phyloP scores from a whole-genome alignment of 2,329 filamentous ascomycete genomes.

The Penicillium sp. region DNA sequence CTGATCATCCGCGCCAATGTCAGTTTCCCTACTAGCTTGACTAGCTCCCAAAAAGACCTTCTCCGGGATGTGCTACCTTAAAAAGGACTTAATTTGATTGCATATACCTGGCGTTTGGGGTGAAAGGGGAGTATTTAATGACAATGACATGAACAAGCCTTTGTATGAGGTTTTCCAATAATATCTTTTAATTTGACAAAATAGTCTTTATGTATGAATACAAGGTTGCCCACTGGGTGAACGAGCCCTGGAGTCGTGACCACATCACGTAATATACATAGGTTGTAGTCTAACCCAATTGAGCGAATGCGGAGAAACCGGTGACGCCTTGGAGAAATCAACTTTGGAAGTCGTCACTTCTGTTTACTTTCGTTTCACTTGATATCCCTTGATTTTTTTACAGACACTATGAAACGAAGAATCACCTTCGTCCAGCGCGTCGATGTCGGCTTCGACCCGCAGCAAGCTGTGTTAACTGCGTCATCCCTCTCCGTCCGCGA shows the following conservation, averaged over 20 bases:
- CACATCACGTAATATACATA: not conserved
- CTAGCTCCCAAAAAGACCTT: slow-evolving; percentile 72
- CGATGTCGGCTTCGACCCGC: slow-evolving; percentile 63
- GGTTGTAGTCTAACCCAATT: slow-evolving; percentile 17
- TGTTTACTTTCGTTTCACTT: not conserved
- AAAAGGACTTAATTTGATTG: slow-evolving; percentile 17
- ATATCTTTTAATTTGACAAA: not conserved
- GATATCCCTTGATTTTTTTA: not conserved
- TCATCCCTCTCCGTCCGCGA: slow-evolving; percentile 56
- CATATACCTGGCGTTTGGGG: slow-evolving; percentile 31
- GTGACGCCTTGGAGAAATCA: slow-evolving; percentile 14
- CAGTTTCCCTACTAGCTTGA: slow-evolving; percentile 80
- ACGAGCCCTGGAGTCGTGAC: not conserved
- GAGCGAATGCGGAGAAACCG: slow-evolving; percentile 23
- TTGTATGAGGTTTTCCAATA: not conserved
- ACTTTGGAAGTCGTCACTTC: not conserved
- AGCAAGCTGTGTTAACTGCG: slow-evolving; percentile 58
- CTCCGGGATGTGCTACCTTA: slow-evolving; percentile 71
- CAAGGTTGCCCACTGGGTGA: not conserved
- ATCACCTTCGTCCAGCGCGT: slow-evolving; percentile 73
- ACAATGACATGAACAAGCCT: slow-evolving; percentile 13
- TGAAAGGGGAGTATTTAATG: slow-evolving; percentile 19
- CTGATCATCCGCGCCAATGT: slow-evolving; percentile 89
- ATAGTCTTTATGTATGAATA: not conserved
- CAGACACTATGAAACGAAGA: slow-evolving; percentile 41